Base-by-base conservation (phyloP, 164 flowering plant genomes). In the Paratinospora sagittata region DNA sequence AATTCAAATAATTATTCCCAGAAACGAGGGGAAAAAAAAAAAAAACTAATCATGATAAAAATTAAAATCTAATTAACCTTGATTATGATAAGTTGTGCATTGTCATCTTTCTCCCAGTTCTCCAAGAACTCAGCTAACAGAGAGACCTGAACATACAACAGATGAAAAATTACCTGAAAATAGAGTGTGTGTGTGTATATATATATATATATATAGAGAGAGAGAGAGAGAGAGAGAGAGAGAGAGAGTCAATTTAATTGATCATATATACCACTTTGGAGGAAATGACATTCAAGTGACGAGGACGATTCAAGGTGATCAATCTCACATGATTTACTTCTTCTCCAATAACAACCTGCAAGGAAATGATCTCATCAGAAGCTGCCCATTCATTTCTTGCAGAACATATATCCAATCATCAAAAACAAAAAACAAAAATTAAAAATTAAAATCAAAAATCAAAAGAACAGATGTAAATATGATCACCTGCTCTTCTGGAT, bases 21-120 rank as follows among this genome's bases (percentile, higher is more conserved):
- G 9, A 49, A 49, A 23, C 2, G 47, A 43, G 47, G 34, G 60
- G 3, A 65, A 24, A 16, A 21, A 27, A 30, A 34, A 68, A 8
- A 19, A 43, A 5, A 23, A n/a, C n/a, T n/a, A n/a, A n/a, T n/a
- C n/a, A 65, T 6, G n/a, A 63, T 49, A 4, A 23, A 58, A 60
- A 65, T 26, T 27, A 26, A 66, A 49, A 26, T 41, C 14, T 49
- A 45, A 78, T 78, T 52, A 62, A 74, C 99, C 97, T 95, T 95
- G 76, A 95, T 77, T 61, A 95, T 45, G 47, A 95, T 78, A 68
- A 95, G 94, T 75, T 90, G 77, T 23, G 83, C 90, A 23, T 81
- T 72, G 8, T 86, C 91, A 65, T 92, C 97, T 72, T 89, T 88
- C 84, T 95, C 99, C 97, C 97, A 95, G 71, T 89, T 86, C 72